Base-by-base conservation (phyloP, 2,329 filamentous ascomycete species). In the Podosphaera aphanis region DNA sequence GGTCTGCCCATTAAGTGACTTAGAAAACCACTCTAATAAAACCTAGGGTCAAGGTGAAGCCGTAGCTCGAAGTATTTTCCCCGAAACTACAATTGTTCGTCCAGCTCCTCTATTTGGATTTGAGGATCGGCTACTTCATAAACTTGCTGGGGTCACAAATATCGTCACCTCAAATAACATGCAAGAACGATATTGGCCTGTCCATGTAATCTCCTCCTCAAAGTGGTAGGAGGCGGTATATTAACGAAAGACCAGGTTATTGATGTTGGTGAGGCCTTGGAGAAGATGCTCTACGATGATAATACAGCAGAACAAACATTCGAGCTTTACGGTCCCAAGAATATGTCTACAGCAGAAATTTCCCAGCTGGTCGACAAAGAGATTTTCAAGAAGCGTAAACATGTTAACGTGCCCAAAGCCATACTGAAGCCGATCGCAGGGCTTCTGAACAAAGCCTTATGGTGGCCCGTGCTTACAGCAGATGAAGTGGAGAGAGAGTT, bases 61-160 rank as follows among this genome's bases (percentile, higher is more conserved):
- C 60, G 73, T 92, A 43, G 90, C 78, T 40, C 79, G 88, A 50
- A 75, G 72, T 56, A 86, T 95, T 60, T 98, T 85, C 68, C 90
- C 90, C 21, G 90, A 98, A 66, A 93, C 90, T 16, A 98, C 90
- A 40, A 85, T 98, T 55, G 90, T 98, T 52, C 77, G 90, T 51
- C 90, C 90, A 39, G 83, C 88, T 11, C 90, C 86, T 45, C 73
- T 93, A 63, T 98, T 93, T 60, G 90, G 90, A 31, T 93, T 85
- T 59, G 90, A 98, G 64, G 90, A 98, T 64, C 79, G 79, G 57
- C 73, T 98, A 39, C 75, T 98, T 33, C 76, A 93, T 62, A 83
- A 77, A 60, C 75, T 95, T 45, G 90, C 88, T 37, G 73, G 76
- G 53, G 70, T 78, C 10, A 75, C 77, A 49, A 93, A 93, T 62